A percentile compares a stretch with the other conserved stretches of the same genome.
Evolutionary conservation across 2,329 filamentous ascomycete genomes (phyloP).

Genomic region (Fusarium sp.): DNA sequence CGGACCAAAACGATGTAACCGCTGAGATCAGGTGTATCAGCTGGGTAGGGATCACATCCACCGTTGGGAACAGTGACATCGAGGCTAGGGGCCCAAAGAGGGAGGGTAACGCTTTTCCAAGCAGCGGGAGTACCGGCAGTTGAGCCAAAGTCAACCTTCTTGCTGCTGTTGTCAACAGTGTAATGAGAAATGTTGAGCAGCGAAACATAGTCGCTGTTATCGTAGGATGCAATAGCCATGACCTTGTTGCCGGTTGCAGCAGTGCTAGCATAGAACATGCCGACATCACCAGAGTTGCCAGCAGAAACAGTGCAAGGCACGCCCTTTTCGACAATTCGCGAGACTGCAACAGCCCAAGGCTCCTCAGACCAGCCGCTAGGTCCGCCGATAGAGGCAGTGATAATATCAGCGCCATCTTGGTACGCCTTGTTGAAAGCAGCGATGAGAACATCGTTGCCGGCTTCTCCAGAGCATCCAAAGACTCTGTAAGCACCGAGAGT

Average conservation of each 20-base stretch:
- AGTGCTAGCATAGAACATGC: constrained; percentile 62
- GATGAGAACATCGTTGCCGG: constrained; percentile 66
- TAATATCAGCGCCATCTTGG: constrained; percentile 67
- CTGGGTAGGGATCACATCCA: constrained; percentile 64
- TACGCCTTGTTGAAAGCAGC: constrained; percentile 69
- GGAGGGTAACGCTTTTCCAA: constrained; percentile 59
- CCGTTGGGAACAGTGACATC: constrained; percentile 60
- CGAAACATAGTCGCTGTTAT: constrained; percentile 58
- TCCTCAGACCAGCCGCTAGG: constrained; percentile 63
- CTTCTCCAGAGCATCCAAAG: constrained; percentile 64
- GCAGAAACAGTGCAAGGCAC: constrained; percentile 65
- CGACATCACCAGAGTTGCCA: constrained; percentile 60
- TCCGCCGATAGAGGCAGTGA: constrained; percentile 65
- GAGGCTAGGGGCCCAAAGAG: constrained; percentile 61
- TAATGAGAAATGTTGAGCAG: constrained; percentile 57
- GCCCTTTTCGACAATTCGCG: constrained; percentile 64
- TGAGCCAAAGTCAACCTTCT: constrained; percentile 51
- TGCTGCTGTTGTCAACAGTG: constrained; percentile 50
- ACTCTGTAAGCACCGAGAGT: constrained; percentile 67
- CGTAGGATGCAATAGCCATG: constrained; percentile 61
- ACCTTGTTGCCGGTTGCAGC: constrained; percentile 61
- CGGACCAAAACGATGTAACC: constrained; percentile 69
- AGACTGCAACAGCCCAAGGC: constrained; percentile 60
- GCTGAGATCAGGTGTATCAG: constrained; percentile 66
- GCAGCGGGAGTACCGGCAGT: constrained; percentile 54